Evolutionary conservation across 768 basidiomycete species (phyloP), one percentile per base, ranked within the genome.

Genomic region (Hebeloma cylindrosporum): DNA sequence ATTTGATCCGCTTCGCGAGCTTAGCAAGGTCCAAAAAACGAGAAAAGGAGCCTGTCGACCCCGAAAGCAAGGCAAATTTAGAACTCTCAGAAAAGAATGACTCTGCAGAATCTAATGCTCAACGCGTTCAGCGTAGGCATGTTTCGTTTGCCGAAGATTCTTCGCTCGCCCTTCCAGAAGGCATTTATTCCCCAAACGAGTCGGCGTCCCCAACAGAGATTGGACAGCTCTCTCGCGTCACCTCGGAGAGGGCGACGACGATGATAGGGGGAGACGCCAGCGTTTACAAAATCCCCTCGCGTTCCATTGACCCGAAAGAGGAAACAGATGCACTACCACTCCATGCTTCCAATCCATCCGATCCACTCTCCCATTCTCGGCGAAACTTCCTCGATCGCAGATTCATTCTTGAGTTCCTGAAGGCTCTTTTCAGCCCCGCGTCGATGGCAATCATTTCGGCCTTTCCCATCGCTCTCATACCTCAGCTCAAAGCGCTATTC

Each of bases 401-500:
- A 14, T 10, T 33, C 4, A 30, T 56, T 14, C 48, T 51, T 7
- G 39, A 52, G 20, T 58, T 74, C 43, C 8, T 74, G 27, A 62
- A 62, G 31, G 67, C 72, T 0, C 50, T 81, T 5, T 48, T 75
- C 16, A 68, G 61, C 1, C 80, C 84, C 0, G 59, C 71, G 0
- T 80, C 82, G 0, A 51, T 82, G 7, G 61, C 78, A 4, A 81
- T 87, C 40, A 53, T 82, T 42, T 10, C 73, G 23, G 64, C 79
- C 0, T 74, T 86, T 42, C 68, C 77, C 35, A 74, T 83, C 47
- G 73, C 83, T 1, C 64, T 85, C 16, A 58, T 83, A 1, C 72
- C 74, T 2, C 63, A 68, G 7, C 70, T 86, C 46, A 85, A 85
- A 51, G 80, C 74, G 0, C 68, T 87, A 3, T 85, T 87, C 51